Evolutionary conservation across 257 asterid species (phyloP).

Genomic region (Marsdenia floribunda): DNA sequence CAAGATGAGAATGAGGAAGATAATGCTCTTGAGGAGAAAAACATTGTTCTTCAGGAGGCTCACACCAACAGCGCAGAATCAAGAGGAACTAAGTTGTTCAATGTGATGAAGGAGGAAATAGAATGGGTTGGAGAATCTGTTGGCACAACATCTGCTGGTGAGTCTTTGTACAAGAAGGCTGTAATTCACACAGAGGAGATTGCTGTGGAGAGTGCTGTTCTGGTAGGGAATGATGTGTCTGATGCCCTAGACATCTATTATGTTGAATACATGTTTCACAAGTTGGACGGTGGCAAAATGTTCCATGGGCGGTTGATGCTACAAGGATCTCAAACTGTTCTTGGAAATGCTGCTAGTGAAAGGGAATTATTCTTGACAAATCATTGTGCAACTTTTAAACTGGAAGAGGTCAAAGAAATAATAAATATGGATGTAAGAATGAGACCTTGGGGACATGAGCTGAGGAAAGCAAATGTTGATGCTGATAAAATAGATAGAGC

Average conservation of each 20-base stretch:
- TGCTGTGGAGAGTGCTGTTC: constrained; percentile 51
- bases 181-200: constrained; percentile 50
- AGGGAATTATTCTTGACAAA: constrained; percentile 82
- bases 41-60: constrained; percentile 32
- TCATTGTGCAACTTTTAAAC: constrained; percentile 56
- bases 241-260: constrained; percentile 46
- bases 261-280: constrained; percentile 87
- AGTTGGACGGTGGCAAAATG: constrained; percentile 59
- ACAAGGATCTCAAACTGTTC: constrained; percentile 70
- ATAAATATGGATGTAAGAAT: constrained; percentile 45
- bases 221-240: constrained; percentile 47
- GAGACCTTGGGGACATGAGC: constrained; percentile 85
- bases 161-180: constrained; percentile 50
- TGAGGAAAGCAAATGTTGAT: constrained; percentile 56
- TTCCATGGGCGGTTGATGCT: constrained; percentile 79
- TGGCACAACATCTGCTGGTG: constrained; percentile 55
- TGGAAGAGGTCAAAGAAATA: constrained; percentile 50
- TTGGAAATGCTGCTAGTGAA: constrained; percentile 83
- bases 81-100: constrained; percentile 38
- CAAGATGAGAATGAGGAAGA: constrained; percentile 79
- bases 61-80: constrained; percentile 26
- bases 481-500: constrained; percentile 66
- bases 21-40: constrained; percentile 49
- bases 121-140: constrained; percentile 63
- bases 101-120: constrained; percentile 32